Evolutionary conservation across 129 eudicot genomes (phyloP).

Genomic region (Helichrysum umbraculigerum): DNA sequence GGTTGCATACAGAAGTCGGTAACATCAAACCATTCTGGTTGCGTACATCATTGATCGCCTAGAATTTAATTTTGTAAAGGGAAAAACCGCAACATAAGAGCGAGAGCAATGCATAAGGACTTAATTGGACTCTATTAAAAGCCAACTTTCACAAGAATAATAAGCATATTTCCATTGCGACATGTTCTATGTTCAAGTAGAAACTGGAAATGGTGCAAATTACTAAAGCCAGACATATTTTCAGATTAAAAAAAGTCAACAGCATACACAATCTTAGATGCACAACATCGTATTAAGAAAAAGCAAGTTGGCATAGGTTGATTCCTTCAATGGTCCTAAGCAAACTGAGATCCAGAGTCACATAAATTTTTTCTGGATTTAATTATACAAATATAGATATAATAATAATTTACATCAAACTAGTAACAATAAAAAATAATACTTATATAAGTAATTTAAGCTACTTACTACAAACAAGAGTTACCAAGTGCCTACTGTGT

Average conservation of each 20-base stretch:
- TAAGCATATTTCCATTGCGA: neutral
- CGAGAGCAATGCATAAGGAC: neutral
- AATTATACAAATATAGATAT: conserved; percentile 32
- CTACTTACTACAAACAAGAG: conserved; percentile 34
- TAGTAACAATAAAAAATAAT: conserved; percentile 23
- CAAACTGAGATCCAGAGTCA: conserved; percentile 36
- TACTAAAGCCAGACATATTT: conserved; percentile 19
- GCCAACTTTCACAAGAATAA: conserved; percentile 12
- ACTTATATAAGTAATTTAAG: conserved; percentile 26
- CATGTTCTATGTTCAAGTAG: conserved; percentile 1
- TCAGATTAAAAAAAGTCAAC: conserved; percentile 25
- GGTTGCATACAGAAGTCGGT: neutral
- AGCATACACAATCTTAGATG: conserved; percentile 21
- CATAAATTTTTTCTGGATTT: conserved; percentile 33
- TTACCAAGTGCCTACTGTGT: conserved; percentile 25
- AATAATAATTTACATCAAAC: conserved; percentile 36
- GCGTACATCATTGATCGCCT: neutral
- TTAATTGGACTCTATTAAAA: neutral
- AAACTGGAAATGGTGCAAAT: conserved; percentile 6
- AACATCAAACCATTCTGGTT: conserved; percentile 11
- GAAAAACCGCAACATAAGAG: neutral
- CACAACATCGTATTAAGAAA: conserved; percentile 13
- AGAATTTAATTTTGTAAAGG: neutral
- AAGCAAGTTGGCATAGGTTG: conserved; percentile 31
- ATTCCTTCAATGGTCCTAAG: conserved; percentile 31